Evolutionary conservation across 495 filamentous ascomycete species (phyloP).

Genomic region (Ascobolus immersus): DNA sequence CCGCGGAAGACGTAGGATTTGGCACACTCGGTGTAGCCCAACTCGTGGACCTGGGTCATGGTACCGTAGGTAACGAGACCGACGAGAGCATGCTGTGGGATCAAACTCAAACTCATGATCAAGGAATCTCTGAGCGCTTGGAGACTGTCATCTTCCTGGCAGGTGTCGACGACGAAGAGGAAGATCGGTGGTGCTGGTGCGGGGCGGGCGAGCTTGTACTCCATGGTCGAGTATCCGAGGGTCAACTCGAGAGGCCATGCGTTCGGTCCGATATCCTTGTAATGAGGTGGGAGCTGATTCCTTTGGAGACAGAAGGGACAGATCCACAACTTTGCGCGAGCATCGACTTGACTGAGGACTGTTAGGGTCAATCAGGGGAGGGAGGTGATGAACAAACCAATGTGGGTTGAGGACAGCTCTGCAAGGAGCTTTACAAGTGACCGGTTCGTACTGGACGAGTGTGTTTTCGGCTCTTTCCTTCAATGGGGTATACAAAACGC

Average conservation of each 20-base stretch:
- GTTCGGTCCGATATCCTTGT: constrained; percentile 93
- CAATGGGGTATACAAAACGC: constrained; percentile 83
- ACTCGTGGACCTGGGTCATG: constrained; percentile 95
- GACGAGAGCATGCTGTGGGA: constrained; percentile 82
- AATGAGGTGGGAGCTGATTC: constrained; percentile 86
- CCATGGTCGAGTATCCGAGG: constrained; percentile 81
- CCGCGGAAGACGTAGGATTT: constrained; percentile 99
- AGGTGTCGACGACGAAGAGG: constrained; percentile 92
- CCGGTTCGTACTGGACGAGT: constrained; percentile 83
- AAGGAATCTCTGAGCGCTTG: constrained; percentile 87
- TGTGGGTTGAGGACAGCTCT: constrained; percentile 91
- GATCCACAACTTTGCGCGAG: constrained; percentile 86
- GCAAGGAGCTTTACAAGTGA: constrained; percentile 90
- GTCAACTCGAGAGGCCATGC: constrained; percentile 90
- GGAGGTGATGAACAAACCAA: constrained; percentile 33
- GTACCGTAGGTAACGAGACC: constrained; percentile 90
- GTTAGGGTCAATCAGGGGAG: constrained; percentile 8
- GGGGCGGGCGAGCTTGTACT: constrained; percentile 80
- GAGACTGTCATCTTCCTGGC: constrained; percentile 93
- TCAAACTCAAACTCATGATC: constrained; percentile 84
- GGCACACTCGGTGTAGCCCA: constrained; percentile 91
- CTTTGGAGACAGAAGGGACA: constrained; percentile 94
- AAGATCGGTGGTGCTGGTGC: constrained; percentile 91
- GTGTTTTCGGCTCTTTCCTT: constrained; percentile 85
- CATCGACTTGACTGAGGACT: constrained; percentile 58